Evolutionary conservation across 2,329 filamentous ascomycete genomes (phyloP).

Genomic region (Fusarium anguioides): DNA sequence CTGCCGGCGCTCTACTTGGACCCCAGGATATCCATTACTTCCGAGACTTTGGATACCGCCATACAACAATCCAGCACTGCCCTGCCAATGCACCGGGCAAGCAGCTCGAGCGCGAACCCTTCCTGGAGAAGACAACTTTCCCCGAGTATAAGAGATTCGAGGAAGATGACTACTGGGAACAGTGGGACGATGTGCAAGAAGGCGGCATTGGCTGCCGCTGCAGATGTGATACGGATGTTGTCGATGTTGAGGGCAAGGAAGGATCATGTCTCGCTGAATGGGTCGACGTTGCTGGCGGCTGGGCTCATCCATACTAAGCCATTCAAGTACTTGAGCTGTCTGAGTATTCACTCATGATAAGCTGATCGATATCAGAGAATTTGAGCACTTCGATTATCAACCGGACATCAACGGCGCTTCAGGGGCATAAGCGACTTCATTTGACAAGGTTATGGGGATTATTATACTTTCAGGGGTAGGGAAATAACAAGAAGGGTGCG

Average conservation of each 20-base stretch:
- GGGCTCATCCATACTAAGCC: conserved; percentile 67
- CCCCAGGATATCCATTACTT: conserved; percentile 96
- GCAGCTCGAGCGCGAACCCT: conserved; percentile 84
- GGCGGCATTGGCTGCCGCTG: conserved; percentile 98
- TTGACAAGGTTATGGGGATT: conserved; percentile 18
- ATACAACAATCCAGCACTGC: conserved; percentile 99
- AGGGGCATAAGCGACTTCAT: conserved; percentile 35
- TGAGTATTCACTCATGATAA: background rate
- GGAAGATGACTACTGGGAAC: conserved; percentile 97
- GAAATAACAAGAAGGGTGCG: conserved; percentile 35
- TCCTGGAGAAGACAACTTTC: conserved; percentile 80
- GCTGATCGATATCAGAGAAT: conserved; percentile 1
- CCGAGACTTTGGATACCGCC: conserved; percentile 97
- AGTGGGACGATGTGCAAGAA: conserved; percentile 86
- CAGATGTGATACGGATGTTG: conserved; percentile 96
- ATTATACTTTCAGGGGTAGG: conserved; percentile 26
- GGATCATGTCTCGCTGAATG: conserved; percentile 95
- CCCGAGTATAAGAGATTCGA: conserved; percentile 87
- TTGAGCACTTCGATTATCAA: conserved; percentile 17
- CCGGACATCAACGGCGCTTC: conserved; percentile 17
- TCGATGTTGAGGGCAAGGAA: conserved; percentile 97
- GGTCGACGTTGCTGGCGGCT: conserved; percentile 97
- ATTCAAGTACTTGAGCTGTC: conserved; percentile 6
- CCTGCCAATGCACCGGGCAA: conserved; percentile 92
- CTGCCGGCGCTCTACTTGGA: conserved; percentile 86